A percentile compares a stretch with the other conserved stretches of the same genome.
Evolutionary conservation across 1,284 basidiomycete genomes (phyloP).

Genomic region (Tilletia caries): DNA sequence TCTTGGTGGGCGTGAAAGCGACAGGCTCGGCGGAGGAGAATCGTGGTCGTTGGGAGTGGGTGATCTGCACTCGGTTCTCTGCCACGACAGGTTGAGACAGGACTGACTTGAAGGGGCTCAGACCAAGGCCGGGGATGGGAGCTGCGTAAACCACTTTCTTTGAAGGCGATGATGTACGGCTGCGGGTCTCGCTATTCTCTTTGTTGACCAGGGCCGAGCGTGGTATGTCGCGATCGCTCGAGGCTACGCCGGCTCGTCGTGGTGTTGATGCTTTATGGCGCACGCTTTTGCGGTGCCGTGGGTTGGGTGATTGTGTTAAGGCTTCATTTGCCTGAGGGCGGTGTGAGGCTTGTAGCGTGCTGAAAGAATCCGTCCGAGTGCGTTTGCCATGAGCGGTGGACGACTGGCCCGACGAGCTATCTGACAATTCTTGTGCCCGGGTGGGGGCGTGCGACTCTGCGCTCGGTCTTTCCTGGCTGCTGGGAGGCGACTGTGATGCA

Average conservation of each 20-base stretch:
- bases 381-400: too few relatives aligned
- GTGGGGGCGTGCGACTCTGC: too few relatives aligned
- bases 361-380: too few relatives aligned
- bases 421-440: too few relatives aligned
- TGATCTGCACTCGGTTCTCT: background rate
- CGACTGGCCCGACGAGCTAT: too few relatives aligned
- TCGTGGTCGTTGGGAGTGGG: background rate
- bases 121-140: background rate
- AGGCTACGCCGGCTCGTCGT: too few relatives aligned
- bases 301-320: background rate
- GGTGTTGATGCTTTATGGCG: background rate
- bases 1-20: conserved; percentile 6
- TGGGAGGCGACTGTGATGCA: conserved; percentile 5
- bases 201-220: background rate
- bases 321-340: too few relatives aligned
- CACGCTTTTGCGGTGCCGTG: conserved; percentile 5
- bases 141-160: background rate
- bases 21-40: background rate
- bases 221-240: background rate
- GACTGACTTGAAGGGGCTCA: conserved; percentile 1
- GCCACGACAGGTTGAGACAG: background rate
- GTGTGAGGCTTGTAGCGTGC: background rate
- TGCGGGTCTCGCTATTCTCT: background rate
- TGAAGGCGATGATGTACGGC: background rate
- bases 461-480: background rate